Evolutionary conservation across 129 eudicot species (phyloP).

Genomic region (Centella asiatica): DNA sequence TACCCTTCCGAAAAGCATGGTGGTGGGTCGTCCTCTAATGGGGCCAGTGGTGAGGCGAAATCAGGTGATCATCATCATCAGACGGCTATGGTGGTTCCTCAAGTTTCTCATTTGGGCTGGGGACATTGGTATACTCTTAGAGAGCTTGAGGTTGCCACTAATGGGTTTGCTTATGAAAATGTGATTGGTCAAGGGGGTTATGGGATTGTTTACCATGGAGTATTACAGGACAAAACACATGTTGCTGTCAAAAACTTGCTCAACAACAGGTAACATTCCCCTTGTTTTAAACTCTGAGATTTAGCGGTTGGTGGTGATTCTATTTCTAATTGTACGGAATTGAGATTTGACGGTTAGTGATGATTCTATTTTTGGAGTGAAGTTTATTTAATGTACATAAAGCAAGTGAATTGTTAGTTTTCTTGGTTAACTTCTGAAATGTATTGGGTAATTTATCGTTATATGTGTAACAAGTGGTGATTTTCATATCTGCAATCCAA

Average conservation of each 20-base stretch:
- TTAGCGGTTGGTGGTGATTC: neutral
- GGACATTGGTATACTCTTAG: slow-evolving; percentile 68
- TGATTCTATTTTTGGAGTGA: neutral
- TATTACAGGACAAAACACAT: slow-evolving; percentile 35
- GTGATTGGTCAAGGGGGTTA: slow-evolving; percentile 70
- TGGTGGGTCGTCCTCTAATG: slow-evolving; percentile 20
- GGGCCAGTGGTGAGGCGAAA: neutral
- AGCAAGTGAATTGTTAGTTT: neutral
- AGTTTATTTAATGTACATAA: neutral
- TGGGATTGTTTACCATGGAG: slow-evolving; percentile 69
- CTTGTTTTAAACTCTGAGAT: neutral
- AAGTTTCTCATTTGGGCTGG: slow-evolving; percentile 73
- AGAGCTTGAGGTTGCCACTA: slow-evolving; percentile 58
- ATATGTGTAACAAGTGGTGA: neutral
- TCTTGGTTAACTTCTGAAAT: neutral
- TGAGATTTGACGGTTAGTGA: neutral
- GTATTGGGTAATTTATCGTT: neutral
- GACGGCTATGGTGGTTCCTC: slow-evolving; percentile 34
- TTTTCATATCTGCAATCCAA: slow-evolving; percentile 3
- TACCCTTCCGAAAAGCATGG: slow-evolving; percentile 25
- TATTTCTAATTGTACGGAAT: neutral
- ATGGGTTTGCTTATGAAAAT: slow-evolving; percentile 47
- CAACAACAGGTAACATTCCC: slow-evolving; percentile 46
- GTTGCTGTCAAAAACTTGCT: slow-evolving; percentile 59
- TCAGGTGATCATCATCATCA: slow-evolving; percentile 18